These are phyloP conservation scores for Globisporangium spinosum DNA, from an alignment of 352 stramenopile genomes.

Conservation along the genomic window DNA sequence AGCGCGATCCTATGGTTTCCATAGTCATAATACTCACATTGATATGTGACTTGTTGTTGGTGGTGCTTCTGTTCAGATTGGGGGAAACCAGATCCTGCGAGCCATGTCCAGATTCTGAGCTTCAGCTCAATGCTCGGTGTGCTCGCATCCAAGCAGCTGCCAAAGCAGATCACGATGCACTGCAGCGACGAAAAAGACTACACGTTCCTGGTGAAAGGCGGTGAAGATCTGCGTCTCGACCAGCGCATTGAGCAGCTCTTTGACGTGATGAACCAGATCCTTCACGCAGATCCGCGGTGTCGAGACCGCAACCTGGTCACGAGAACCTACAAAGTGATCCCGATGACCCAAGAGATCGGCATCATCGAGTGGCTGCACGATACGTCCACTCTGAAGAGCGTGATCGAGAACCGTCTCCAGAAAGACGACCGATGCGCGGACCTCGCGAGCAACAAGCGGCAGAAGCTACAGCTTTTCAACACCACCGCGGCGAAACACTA, in stretches of 20 bases:
- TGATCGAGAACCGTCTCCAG: conserved; percentile 72
- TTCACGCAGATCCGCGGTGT: conserved; percentile 60
- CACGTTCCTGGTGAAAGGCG: conserved; percentile 88
- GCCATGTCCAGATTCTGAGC: conserved; percentile 66
- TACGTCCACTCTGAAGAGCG: conserved; percentile 73
- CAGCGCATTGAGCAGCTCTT: conserved; percentile 92
- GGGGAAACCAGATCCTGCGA: conserved; percentile 62
- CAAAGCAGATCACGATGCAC: conserved; percentile 78
- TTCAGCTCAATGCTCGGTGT: conserved; percentile 76
- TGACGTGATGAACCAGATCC: conserved; percentile 89
- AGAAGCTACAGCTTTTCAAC: conserved; percentile 73
- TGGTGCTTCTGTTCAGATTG: conserved; percentile 48
- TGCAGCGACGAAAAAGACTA: conserved; percentile 81
- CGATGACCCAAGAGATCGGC: conserved; percentile 82
- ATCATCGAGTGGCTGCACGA: conserved; percentile 81
- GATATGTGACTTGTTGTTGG: conserved; percentile 3
- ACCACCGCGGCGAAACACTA: conserved; percentile 70
- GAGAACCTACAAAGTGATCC: conserved; percentile 85
- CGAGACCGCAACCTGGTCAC: conserved; percentile 58
- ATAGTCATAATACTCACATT: background rate
- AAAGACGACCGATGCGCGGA: conserved; percentile 55
- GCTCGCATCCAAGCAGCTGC: conserved; percentile 79
- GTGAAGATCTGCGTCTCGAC: conserved; percentile 89
- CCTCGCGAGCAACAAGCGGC: conserved; percentile 62
- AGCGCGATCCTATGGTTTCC: background rate